Conservation (phyloP, 2,329 filamentous ascomycete genomes). For the Neonectria punicea region DNA sequence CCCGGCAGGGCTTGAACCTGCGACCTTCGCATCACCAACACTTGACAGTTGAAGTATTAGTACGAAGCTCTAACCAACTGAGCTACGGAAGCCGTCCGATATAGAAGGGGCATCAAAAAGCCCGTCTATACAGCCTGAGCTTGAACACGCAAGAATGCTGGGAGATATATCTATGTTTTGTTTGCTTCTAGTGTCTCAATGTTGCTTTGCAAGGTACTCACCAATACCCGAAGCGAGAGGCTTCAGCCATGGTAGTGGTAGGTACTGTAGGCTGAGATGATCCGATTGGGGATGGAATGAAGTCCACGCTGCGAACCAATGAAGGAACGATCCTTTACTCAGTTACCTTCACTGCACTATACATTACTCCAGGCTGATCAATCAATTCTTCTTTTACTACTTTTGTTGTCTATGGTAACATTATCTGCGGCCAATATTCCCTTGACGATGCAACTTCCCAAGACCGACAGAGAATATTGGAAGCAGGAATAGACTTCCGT, state of each 20-base stretch:
- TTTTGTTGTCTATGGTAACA: neutral
- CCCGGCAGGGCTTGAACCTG: slow-evolving; percentile 45
- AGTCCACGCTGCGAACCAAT: neutral
- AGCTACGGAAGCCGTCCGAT: slow-evolving; percentile 43
- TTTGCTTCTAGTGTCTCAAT: neutral
- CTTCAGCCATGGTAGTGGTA: too few relatives aligned
- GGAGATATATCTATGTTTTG: neutral
- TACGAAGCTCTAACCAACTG: slow-evolving; percentile 46
- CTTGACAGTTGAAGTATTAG: slow-evolving; percentile 39
- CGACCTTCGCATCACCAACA: slow-evolving; percentile 42
- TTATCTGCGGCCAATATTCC: neutral
- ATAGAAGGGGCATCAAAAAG: neutral
- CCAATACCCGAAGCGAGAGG: neutral
- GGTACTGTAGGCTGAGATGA: too few relatives aligned
- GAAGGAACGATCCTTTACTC: neutral
- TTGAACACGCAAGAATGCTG: too few relatives aligned
- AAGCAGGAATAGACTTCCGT: neutral
- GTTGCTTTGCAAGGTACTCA: neutral
- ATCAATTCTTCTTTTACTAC: neutral
- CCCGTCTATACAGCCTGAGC: neutral
- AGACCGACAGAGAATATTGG: neutral
- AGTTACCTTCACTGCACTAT: neutral
- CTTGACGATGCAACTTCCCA: neutral
- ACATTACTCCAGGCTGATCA: neutral
- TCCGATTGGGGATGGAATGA: neutral